These are phyloP conservation scores for Eucalyptus leucophloia DNA, from an alignment of 345 rosid species.

Conservation along the genomic window DNA sequence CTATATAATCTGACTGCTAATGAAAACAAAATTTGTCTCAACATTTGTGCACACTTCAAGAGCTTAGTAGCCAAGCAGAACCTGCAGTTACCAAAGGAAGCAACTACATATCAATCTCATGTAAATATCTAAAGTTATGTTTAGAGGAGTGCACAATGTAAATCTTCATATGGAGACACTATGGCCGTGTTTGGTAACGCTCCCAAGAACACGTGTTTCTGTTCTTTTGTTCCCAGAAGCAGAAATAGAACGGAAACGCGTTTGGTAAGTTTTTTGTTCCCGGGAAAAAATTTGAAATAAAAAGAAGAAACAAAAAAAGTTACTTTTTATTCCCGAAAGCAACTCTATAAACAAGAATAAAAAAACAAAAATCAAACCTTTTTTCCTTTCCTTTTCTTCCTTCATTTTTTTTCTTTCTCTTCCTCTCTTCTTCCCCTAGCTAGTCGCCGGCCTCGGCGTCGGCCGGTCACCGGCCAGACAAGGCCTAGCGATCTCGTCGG, in stretches of 20 bases:
- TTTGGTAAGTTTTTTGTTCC: too few species aligned
- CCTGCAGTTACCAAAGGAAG: neutral
- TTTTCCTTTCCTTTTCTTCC: too few species aligned
- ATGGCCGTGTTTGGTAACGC: too few species aligned
- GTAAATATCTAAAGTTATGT: neutral
- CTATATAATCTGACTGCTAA: neutral
- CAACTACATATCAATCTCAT: neutral
- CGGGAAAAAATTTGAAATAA: fast-evolving
- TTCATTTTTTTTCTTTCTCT: too few species aligned
- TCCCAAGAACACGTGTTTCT: too few species aligned
- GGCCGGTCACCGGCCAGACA: fast-evolving
- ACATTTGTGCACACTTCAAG: neutral
- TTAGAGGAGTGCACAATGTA: neutral
- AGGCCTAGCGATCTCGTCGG: fast-evolving
- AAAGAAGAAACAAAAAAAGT: too few species aligned
- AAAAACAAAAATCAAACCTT: too few species aligned
- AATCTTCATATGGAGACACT: neutral
- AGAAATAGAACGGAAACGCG: fast-evolving
- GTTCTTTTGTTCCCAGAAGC: too few species aligned
- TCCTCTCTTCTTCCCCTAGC: too few species aligned
- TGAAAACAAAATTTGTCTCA: neutral
- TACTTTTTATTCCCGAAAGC: too few species aligned
- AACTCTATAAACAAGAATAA: too few species aligned
- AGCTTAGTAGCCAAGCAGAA: neutral
- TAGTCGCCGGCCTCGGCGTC: fast-evolving